Percentiles rank a stretch among this genome's conserved stretches.
Evolutionary conservation across 352 stramenopile genomes (phyloP).

Genomic region (Thraustochytrium striatum): DNA sequence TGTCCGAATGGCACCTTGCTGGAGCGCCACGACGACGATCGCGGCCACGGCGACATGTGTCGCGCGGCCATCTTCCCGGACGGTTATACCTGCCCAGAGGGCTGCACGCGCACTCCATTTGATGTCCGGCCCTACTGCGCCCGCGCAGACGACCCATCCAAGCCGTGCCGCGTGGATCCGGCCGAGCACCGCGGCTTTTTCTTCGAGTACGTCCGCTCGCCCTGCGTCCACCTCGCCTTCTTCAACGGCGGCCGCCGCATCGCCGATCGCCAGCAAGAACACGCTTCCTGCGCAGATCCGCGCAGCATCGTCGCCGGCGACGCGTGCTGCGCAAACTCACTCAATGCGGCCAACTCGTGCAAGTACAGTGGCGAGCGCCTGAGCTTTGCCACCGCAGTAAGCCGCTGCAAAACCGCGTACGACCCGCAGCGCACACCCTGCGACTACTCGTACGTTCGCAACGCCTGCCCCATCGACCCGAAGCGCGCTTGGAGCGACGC

Average conservation of each 20-base stretch:
- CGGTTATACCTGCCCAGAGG: background rate
- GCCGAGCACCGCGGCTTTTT: slow-evolving; percentile 50
- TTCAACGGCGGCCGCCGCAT: slow-evolving; percentile 28
- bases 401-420: slow-evolving; percentile 6
- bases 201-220: slow-evolving; percentile 62
- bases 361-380: slow-evolving; percentile 44
- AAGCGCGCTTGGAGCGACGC: background rate
- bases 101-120: background rate
- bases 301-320: background rate
- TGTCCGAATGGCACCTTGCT: background rate
- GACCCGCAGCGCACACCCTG: background rate
- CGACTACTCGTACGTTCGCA: background rate
- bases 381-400: background rate
- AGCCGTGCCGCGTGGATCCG: background rate
- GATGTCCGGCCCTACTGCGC: background rate
- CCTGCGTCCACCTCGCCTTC: slow-evolving; percentile 63
- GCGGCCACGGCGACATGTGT: background rate
- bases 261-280: background rate
- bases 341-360: background rate
- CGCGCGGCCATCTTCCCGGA: background rate
- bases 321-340: slow-evolving; percentile 36
- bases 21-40: background rate
- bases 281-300: slow-evolving; percentile 41
- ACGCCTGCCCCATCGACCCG: background rate
- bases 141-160: background rate